Evolutionary conservation across 345 rosid genomes (phyloP), one percentile per base, ranked within the genome.

Genomic region (Bruguiera parviflora): DNA sequence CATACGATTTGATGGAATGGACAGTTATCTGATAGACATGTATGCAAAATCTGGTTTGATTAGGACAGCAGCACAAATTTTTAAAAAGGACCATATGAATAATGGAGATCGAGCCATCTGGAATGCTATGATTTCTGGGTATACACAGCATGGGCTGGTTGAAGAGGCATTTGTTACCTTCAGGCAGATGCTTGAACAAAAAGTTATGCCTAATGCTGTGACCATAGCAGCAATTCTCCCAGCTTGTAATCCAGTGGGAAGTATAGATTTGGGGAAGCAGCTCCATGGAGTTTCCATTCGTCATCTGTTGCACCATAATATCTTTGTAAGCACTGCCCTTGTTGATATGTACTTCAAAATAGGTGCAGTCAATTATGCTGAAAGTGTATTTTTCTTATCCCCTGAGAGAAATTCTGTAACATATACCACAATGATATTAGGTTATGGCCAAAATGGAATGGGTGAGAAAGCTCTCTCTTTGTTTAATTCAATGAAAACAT

Each of bases 371-470:
- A 66, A 59, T 47, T 80, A 82, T 69, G 92, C 96, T 39, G 96
- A 91, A 71, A 73, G 66, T 68, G 80, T 85, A 61, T 93, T 93
- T 69, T 70, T 57, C 57, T 71, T 58, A 65, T 78, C 78, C 47
- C 56, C 73, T 20, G 86, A 93, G 73, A 93, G 78, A 73, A 89
- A 85, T 66, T 83, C 92, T 31, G 90, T 89, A n/a, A 89, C 97
- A 18, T 90, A 85, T 76, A 89, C 93, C 46, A 69, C 92, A 13
- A 90, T 93, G 94, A 89, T 90, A 76, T 73, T 81, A 62, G 91
- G 89, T 68, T 93, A 87, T 75, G 97, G 96, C 53, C 98, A 87
- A 70, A 90, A 93, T 69, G 96, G 97, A 71, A 85, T 89, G 93
- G 88, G 86, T 0, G 86, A 87, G 71, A 82, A 62, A 76, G 93